These are phyloP conservation scores for Cucurbita ficifolia DNA, from an alignment of 306 rosid genomes.

Conservation along the genomic window DNA sequence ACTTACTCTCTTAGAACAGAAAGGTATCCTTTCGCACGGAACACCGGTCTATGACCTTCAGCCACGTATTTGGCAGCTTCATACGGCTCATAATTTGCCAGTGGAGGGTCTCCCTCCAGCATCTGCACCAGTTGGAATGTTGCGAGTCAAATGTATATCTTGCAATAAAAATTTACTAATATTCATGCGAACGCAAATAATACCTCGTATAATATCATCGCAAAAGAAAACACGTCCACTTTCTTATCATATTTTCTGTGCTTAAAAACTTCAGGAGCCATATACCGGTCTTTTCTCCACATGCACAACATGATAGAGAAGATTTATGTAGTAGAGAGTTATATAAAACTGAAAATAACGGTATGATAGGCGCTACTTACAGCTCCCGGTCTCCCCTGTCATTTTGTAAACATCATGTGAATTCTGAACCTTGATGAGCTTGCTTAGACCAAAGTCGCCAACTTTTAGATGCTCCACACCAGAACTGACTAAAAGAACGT, in stretches of 20 bases:
- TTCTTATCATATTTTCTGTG: slow-evolving; percentile 81
- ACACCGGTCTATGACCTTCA: slow-evolving; percentile 68
- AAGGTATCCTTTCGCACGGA: slow-evolving; percentile 45
- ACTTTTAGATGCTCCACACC: slow-evolving; percentile 95
- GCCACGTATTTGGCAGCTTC: slow-evolving; percentile 79
- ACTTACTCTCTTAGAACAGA: slow-evolving; percentile 67
- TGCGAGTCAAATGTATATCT: slow-evolving; percentile 6
- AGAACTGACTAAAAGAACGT: slow-evolving; percentile 87
- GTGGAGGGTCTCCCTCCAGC: slow-evolving; percentile 91
- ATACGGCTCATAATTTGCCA: slow-evolving; percentile 62
- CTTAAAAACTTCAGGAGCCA: slow-evolving; percentile 95
- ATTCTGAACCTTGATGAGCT: slow-evolving; percentile 81
- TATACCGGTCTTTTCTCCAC: slow-evolving; percentile 58
- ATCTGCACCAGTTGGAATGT: slow-evolving; percentile 44
- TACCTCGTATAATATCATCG: slow-evolving; percentile 92
- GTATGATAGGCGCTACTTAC: slow-evolving; percentile 38
- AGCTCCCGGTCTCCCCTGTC: slow-evolving; percentile 99
- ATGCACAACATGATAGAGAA: slow-evolving; percentile 11
- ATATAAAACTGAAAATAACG: slow-evolving; percentile 2
- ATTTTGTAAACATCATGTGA: slow-evolving; percentile 94
- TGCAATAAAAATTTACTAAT: neutral
- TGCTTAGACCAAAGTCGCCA: slow-evolving; percentile 96
- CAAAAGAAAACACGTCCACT: slow-evolving; percentile 92
- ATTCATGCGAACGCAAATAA: slow-evolving; percentile 7
- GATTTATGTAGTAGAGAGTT: neutral